Percentiles rank a stretch among this genome's conserved stretches.
These are phyloP conservation scores for Phoma herbarum DNA, from an alignment of 2,329 filamentous ascomycete species.

Conservation along the genomic window DNA sequence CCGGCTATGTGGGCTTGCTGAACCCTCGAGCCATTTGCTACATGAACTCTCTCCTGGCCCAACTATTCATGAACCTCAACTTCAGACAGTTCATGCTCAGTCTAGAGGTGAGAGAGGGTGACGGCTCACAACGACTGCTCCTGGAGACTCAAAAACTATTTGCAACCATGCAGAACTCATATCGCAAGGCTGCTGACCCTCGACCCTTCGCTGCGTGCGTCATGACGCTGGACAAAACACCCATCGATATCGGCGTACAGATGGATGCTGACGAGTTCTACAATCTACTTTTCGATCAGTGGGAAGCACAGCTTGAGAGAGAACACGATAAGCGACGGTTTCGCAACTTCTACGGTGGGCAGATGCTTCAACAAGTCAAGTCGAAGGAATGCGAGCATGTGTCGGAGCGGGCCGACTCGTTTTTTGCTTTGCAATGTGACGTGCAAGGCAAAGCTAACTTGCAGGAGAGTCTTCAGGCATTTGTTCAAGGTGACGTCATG, in stretches of 20 bases:
- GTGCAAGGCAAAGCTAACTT: slow-evolving; percentile 90
- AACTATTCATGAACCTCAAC: slow-evolving; percentile 92
- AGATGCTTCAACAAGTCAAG: slow-evolving; percentile 92
- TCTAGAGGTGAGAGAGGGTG: slow-evolving; percentile 61
- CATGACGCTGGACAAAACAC: slow-evolving; percentile 80
- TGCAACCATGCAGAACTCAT: slow-evolving; percentile 83
- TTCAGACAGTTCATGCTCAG: slow-evolving; percentile 85
- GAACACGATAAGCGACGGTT: slow-evolving; percentile 75
- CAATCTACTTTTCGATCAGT: slow-evolving; percentile 89
- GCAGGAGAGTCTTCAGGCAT: slow-evolving; percentile 89
- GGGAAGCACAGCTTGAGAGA: slow-evolving; percentile 80
- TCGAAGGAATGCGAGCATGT: slow-evolving; percentile 95
- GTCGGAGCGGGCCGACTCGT: slow-evolving; percentile 87
- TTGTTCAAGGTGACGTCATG: slow-evolving; percentile 95
- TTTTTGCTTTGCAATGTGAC: slow-evolving; percentile 94
- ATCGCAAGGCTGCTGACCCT: slow-evolving; percentile 77
- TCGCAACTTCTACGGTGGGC: slow-evolving; percentile 86
- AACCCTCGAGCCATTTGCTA: slow-evolving; percentile 98
- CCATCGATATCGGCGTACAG: slow-evolving; percentile 86
- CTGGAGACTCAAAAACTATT: slow-evolving; percentile 83
- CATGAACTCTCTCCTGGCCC: slow-evolving; percentile 91
- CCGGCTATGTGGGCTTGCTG: slow-evolving; percentile 86
- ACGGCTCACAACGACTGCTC: slow-evolving; percentile 72
- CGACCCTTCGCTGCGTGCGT: slow-evolving; percentile 76
- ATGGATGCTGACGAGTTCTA: slow-evolving; percentile 99